These are phyloP conservation scores for Colletotrichum tropicicola DNA, from an alignment of 2,329 filamentous ascomycete genomes.

Conservation along the genomic window DNA sequence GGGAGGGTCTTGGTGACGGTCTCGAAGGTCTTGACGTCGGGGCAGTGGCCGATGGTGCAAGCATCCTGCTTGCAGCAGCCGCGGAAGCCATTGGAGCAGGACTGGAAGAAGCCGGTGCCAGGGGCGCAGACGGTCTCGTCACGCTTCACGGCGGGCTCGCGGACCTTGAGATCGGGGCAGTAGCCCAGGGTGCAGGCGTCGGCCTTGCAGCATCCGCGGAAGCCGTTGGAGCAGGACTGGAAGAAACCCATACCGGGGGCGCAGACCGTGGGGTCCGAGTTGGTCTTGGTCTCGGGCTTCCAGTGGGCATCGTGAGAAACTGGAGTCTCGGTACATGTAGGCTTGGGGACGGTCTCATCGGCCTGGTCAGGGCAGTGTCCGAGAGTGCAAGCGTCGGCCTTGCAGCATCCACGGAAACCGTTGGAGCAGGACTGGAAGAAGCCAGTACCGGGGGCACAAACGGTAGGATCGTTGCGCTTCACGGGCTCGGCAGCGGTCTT, in stretches of 20 bases:
- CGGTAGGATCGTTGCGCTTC: not conserved
- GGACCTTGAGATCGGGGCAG: not conserved
- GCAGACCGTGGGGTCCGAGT: conserved; percentile 18
- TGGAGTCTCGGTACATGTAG: too few species aligned
- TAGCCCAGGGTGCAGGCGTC: conserved; percentile 25
- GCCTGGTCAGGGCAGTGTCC: conserved; percentile 17
- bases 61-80: conserved; percentile 23
- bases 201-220: conserved; percentile 22
- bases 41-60: conserved; percentile 18
- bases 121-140: conserved; percentile 11
- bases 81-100: conserved; percentile 17
- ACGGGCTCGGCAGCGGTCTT: not conserved
- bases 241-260: conserved; percentile 22
- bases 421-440: conserved; percentile 23
- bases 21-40: too few species aligned
- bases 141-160: not conserved
- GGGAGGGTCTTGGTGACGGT: conserved; percentile 13
- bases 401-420: conserved; percentile 22
- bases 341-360: conserved; percentile 15
- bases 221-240: conserved; percentile 25
- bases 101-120: conserved; percentile 23
- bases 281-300: not conserved
- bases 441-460: conserved; percentile 6
- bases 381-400: not conserved
- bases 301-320: too few species aligned